Evolutionary conservation across 768 basidiomycete species (phyloP).

Genomic region (Punctularia strigosozonata): DNA sequence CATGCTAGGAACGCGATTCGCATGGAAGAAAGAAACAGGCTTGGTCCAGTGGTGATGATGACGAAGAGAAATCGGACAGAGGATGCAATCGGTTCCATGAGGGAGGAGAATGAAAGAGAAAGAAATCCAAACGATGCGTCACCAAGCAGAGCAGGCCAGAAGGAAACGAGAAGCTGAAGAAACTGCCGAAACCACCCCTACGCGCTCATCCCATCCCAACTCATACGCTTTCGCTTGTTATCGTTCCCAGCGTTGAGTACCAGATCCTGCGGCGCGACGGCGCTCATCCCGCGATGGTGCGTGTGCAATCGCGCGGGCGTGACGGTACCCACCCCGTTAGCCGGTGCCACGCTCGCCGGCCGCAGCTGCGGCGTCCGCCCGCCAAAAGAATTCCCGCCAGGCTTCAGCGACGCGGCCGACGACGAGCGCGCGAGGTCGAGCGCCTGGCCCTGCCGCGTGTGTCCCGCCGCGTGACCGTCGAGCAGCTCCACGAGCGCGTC

Average conservation of each 20-base stretch:
- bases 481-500: slow-evolving; percentile 12
- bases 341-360: not conserved
- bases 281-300: slow-evolving; percentile 41
- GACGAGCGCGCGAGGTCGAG: slow-evolving; percentile 32
- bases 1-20: no score
- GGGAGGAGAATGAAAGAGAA: no score
- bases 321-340: slow-evolving; percentile 1
- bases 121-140: no score
- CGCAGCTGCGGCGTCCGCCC: slow-evolving; percentile 14
- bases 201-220: slow-evolving; percentile 35
- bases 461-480: slow-evolving; percentile 12
- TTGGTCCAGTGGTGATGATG: no score
- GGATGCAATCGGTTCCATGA: no score
- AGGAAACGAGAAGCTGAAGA: no score
- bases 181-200: not conserved
- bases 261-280: slow-evolving; percentile 40
- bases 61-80: no score
- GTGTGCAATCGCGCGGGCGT: slow-evolving; percentile 9
- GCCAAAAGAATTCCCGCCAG: not conserved
- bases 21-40: no score
- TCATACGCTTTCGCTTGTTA: slow-evolving; percentile 45
- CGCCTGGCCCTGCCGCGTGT: slow-evolving; percentile 32
- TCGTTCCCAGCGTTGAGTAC: slow-evolving; percentile 34
- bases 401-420: slow-evolving; percentile 1
- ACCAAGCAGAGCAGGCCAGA: no score